Evolutionary conservation across 2,329 filamentous ascomycete genomes (phyloP), one percentile per base, ranked within the genome.

Genomic region (Colletotrichum tropicale): DNA sequence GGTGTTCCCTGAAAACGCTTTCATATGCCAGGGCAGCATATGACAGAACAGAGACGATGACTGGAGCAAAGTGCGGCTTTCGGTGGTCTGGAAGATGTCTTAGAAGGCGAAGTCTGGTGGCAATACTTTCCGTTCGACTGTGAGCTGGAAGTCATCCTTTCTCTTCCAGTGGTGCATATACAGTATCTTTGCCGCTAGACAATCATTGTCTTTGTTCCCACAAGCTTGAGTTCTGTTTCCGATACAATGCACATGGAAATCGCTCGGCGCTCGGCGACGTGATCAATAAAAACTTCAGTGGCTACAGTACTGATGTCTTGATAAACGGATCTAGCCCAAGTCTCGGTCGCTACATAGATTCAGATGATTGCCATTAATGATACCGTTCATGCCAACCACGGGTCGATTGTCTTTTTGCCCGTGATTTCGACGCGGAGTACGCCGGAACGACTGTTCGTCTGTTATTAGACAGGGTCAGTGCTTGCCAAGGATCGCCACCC

Each of bases 131-230:
- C 36, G 8, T n/a, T n/a, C 38, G 18, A 9, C 38, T n/a, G 9
- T n/a, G 38, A n/a, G 6, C 38, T 48, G 3, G 18, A n/a, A 3
- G 9, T 12, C 18, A n/a, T 48, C 5, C 6, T 48, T 12, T 12
- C 38, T n/a, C 38, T 6, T 4, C 0, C 38, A 7, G 38, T n/a
- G 38, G 12, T 48, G 18, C 38, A 48, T 48, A 5, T 16, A 43
- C 38, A 3, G 6, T n/a, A n/a, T n/a, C 8, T 5, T 43, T 3
- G 9, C 38, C 38, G 9, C 0, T n/a, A 48, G 18, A 48, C 0
- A 48, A 48, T n/a, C 0, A 48, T 12, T 12, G 6, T n/a, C 9
- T n/a, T 43, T 6, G n/a, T n/a, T n/a, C 0, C 38, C 38, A 48
- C 9, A n/a, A 48, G 38, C 18, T 10, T n/a, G 9, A n/a, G 5